Conservation (phyloP, 2,329 filamentous ascomycete species). For the Didymella exigua region DNA sequence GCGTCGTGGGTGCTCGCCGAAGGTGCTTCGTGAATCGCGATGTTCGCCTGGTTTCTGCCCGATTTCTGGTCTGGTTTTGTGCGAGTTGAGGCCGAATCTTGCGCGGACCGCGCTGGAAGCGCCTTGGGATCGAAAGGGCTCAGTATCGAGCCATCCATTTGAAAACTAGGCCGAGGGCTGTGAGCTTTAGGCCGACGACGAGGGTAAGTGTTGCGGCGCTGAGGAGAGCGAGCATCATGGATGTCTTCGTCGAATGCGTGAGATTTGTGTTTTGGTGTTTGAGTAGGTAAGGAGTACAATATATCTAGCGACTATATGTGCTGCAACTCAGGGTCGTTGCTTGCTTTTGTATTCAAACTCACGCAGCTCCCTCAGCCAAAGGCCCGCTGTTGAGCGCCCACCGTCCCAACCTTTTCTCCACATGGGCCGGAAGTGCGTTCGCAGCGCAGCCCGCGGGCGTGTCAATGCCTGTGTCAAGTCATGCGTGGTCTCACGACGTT, state of each 20-base stretch:
- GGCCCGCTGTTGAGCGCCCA: conserved; percentile 4
- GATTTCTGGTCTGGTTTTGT: background rate
- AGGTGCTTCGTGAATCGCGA: background rate
- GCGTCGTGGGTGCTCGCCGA: background rate
- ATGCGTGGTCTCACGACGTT: background rate
- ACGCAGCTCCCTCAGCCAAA: background rate
- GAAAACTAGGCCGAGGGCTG: conserved; percentile 37
- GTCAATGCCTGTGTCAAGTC: background rate
- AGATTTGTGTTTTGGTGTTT: too few species aligned
- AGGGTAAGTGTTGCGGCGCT: conserved; percentile 25
- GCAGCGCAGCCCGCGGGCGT: conserved; percentile 7
- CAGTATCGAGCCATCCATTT: conserved; percentile 35
- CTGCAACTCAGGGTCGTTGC: background rate
- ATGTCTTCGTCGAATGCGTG: background rate
- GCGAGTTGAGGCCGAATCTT: background rate
- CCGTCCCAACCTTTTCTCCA: conserved; percentile 10
- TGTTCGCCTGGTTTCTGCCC: background rate
- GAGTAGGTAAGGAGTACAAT: background rate
- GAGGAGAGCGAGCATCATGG: conserved; percentile 12
- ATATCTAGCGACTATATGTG: background rate
- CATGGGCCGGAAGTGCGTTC: background rate
- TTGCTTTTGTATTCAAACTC: conserved; percentile 10
- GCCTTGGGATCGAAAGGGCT: background rate
- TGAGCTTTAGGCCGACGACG: conserved; percentile 39
- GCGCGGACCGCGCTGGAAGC: background rate